A percentile compares a stretch with the other conserved stretches of the same genome.
phyloP scores from a whole-genome alignment of 768 basidiomycete genomes.

The Cyclocybe cylindracea region DNA sequence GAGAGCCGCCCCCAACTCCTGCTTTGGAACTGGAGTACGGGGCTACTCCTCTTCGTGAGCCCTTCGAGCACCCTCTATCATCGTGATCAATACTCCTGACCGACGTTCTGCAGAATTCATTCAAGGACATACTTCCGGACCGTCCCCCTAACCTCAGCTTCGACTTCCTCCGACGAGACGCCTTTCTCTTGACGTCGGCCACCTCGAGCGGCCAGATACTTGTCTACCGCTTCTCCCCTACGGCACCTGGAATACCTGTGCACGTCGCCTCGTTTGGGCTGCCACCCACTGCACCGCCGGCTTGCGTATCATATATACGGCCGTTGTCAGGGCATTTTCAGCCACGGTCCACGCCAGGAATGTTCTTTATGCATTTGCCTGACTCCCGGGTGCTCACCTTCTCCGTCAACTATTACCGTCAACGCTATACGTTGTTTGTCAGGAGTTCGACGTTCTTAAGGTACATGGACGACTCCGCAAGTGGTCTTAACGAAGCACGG shows the following conservation, averaged over 20 bases:
- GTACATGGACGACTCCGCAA: background rate
- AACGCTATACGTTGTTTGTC: constrained; percentile 10
- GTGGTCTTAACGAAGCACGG: background rate
- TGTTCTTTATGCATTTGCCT: background rate
- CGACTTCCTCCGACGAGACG: background rate
- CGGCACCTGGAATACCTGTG: background rate
- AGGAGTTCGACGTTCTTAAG: constrained; percentile 9
- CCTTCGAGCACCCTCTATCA: background rate
- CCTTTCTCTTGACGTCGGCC: constrained; percentile 3
- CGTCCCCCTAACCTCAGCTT: background rate
- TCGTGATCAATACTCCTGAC: background rate
- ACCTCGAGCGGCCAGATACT: background rate
- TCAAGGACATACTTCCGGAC: background rate
- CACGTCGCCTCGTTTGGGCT: constrained; percentile 3
- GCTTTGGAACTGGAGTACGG: constrained; percentile 10
- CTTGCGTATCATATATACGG: background rate
- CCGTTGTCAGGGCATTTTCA: constrained; percentile 3
- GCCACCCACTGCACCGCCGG: background rate
- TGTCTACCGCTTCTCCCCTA: constrained; percentile 2
- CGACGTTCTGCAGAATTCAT: background rate
- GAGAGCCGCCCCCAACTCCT: background rate
- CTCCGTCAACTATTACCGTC: background rate
- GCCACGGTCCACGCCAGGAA: background rate
- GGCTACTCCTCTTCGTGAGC: constrained; percentile 4
- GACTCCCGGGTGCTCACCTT: constrained; percentile 1